phyloP scores from a whole-genome alignment of 331 rosid genomes.

The Prunus yedoensis region DNA sequence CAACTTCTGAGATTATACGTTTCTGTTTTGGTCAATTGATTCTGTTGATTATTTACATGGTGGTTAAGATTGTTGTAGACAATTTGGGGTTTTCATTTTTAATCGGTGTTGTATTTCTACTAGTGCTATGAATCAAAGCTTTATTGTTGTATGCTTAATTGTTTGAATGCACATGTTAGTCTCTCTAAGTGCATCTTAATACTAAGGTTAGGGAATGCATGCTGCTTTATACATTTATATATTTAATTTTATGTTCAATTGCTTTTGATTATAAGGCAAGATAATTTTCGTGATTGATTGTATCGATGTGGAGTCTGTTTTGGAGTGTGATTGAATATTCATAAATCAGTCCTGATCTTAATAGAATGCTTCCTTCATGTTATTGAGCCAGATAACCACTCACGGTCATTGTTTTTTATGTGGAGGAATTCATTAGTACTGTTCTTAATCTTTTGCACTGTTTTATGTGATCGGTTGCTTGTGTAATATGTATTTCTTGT shows the following conservation, averaged over 20 bases:
- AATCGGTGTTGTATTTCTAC: no score
- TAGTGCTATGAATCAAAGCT: no score
- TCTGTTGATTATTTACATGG: not conserved
- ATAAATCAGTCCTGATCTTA: not conserved
- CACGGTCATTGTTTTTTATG: no score
- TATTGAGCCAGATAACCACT: no score
- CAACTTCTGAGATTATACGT: not conserved
- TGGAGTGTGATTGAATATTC: not conserved
- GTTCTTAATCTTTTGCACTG: not conserved
- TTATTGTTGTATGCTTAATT: no score
- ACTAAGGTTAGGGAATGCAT: no score
- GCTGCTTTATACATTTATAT: no score
- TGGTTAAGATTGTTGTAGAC: not conserved
- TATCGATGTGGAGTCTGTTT: not conserved
- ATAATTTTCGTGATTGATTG: not conserved
- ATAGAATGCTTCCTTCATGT: not conserved
- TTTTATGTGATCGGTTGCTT: not conserved
- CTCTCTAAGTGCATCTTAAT: no score
- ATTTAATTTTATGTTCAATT: not conserved
- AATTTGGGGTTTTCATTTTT: no score
- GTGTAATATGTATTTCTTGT: not conserved
- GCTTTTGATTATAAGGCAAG: not conserved
- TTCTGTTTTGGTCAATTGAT: not conserved
- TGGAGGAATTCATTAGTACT: no score
- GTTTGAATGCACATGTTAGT: no score